phyloP scores from a whole-genome alignment of 495 filamentous ascomycete genomes.

The Saxispiralis lemnorum region DNA sequence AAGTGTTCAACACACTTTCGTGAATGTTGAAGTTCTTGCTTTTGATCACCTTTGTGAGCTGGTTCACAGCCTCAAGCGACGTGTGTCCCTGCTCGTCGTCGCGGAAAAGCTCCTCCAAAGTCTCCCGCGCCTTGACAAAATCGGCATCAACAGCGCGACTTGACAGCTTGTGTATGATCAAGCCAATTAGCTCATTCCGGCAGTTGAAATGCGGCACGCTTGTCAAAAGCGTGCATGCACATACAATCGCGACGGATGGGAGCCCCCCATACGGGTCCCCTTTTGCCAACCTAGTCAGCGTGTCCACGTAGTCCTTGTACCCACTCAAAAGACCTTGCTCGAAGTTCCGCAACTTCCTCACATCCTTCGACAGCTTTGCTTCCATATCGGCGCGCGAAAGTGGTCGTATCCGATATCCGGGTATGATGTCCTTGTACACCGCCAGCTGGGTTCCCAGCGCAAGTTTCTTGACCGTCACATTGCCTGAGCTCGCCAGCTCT shows the following conservation, averaged over 20 bases:
- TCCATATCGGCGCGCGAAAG: conserved; percentile 49
- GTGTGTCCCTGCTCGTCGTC: conserved; percentile 76
- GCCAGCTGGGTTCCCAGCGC: conserved; percentile 69
- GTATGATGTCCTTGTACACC: conserved; percentile 90
- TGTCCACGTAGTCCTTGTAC: conserved; percentile 71
- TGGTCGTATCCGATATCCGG: conserved; percentile 84
- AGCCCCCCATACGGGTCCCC: conserved; percentile 28
- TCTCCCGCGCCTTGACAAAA: conserved; percentile 59
- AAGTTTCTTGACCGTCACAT: conserved; percentile 62
- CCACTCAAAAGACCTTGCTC: conserved; percentile 67
- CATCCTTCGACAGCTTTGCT: conserved; percentile 80
- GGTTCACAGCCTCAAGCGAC: conserved; percentile 67
- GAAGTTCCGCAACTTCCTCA: conserved; percentile 57
- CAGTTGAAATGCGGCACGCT: conserved; percentile 94
- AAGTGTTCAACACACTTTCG: conserved; percentile 75
- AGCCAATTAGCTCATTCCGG: conserved; percentile 65
- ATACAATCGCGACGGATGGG: conserved; percentile 60
- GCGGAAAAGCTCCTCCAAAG: conserved; percentile 64
- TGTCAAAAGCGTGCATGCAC: conserved; percentile 59
- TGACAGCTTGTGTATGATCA: conserved; percentile 68
- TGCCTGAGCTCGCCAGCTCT: conserved; percentile 49
- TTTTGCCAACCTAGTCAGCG: conserved; percentile 43
- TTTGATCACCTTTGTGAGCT: conserved; percentile 90
- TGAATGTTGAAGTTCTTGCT: conserved; percentile 59
- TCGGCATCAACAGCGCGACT: conserved; percentile 47